Evolutionary conservation across 192 early-diverging fungal species (phyloP).

Genomic region (Lobosporangium transversale): DNA sequence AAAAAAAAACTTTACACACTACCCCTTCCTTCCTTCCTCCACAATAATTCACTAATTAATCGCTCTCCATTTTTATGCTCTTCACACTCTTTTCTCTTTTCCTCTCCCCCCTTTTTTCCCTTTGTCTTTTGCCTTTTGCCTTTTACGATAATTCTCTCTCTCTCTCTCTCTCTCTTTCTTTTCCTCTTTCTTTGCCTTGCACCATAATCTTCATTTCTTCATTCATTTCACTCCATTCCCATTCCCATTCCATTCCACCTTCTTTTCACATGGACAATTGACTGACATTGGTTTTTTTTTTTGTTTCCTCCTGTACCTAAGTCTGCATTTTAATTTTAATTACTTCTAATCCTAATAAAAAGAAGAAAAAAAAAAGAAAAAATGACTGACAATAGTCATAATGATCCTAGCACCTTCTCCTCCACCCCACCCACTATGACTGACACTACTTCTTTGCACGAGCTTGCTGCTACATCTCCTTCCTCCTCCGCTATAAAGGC

Average conservation of each 20-base stretch:
- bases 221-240: background rate
- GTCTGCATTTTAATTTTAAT: background rate
- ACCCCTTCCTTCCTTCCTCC: no score
- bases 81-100: constrained; percentile 2
- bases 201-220: background rate
- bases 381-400: constrained; percentile 31
- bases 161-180: background rate
- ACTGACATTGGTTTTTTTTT: background rate
- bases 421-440: background rate
- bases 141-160: background rate
- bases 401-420: background rate
- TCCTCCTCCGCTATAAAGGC: constrained; percentile 8
- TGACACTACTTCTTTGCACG: no score
- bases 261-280: background rate
- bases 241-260: background rate
- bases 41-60: no score
- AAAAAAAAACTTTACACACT: no score
- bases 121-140: background rate
- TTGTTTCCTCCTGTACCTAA: background rate
- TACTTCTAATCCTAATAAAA: background rate
- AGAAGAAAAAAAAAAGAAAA: background rate
- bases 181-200: background rate
- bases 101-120: background rate
- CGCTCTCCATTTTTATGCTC: no score
- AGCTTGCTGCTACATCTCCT: background rate